Base-by-base conservation (phyloP, 1,284 basidiomycete genomes). In the Golubevia sp. region DNA sequence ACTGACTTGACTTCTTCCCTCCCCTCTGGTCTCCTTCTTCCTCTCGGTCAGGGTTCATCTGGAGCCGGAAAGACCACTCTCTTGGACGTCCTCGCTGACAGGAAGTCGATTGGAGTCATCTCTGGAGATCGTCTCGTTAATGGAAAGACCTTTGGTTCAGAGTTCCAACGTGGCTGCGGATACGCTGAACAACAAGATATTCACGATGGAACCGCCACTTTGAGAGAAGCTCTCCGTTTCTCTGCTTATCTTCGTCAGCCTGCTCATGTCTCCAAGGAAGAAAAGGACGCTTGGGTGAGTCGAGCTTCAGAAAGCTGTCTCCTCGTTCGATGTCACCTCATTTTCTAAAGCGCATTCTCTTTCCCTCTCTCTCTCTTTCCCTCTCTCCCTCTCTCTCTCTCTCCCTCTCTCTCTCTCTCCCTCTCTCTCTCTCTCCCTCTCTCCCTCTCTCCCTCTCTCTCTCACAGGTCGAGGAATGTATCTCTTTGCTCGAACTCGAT, bases 21-120 rank as follows among this genome's bases (percentile, higher is more conserved):
- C n/a, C n/a, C n/a, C n/a, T n/a, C n/a, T n/a, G n/a, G n/a, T n/a
- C n/a, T n/a, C n/a, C n/a, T n/a, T n/a, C n/a, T n/a, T n/a, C n/a
- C n/a, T n/a, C n/a, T n/a, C n/a, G n/a, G n/a, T n/a, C n/a, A n/a
- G 87, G 88, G 92, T 25, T 91, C 91, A 62, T 91, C 91, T 15
- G 94, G 93, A 50, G 88, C 88, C 13, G 88, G 87, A 58, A 87
- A 86, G 73, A 84, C 77, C 23, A 82, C 83, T 0, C 57, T 79
- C 18, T 68, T 79, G n/a, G 76, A 79, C 63, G 77, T 79, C 8
- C 58, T 79, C 13, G 77, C 77, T 2, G 73, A 79, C 48, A 71
- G 77, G 26, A 78, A 76, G 68, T 71, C 58, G 24, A 76, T 76
- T 56, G 77, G 77, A 55, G 69, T 77, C 30, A 76, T 79, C 52